Evolutionary conservation across 2,329 filamentous ascomycete genomes (phyloP).

Genomic region (Colletotrichum sp.): DNA sequence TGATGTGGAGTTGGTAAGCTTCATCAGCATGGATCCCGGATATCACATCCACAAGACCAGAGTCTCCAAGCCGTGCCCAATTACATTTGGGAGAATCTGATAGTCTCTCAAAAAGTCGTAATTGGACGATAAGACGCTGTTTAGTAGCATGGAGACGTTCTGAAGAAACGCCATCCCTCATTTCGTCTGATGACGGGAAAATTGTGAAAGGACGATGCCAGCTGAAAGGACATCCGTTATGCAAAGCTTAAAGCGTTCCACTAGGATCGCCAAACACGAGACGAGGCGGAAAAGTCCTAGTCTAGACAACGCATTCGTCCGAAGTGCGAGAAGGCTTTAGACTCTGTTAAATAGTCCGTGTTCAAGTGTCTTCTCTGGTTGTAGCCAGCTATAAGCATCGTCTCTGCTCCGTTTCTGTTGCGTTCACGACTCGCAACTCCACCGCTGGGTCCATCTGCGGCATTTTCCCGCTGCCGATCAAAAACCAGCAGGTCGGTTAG

Average conservation of each 20-base stretch:
- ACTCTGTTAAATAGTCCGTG: neutral
- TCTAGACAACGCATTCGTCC: neutral
- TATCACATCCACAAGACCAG: neutral
- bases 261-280: neutral
- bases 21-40: neutral
- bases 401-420: neutral
- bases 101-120: neutral
- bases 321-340: neutral
- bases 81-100: neutral
- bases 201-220: neutral
- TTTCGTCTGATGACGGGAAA: neutral
- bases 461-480: accelerated
- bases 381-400: neutral
- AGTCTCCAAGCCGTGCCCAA: neutral
- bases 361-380: neutral
- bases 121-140: neutral
- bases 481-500: conserved; percentile 10
- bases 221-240: neutral
- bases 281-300: neutral
- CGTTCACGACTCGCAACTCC: neutral
- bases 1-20: neutral
- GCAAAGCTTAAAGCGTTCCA: neutral
- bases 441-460: neutral
- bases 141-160: neutral
- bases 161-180: neutral